Evolutionary conservation across 208 protist species (phyloP).

Genomic region (Dictyostelium gargantuum): DNA sequence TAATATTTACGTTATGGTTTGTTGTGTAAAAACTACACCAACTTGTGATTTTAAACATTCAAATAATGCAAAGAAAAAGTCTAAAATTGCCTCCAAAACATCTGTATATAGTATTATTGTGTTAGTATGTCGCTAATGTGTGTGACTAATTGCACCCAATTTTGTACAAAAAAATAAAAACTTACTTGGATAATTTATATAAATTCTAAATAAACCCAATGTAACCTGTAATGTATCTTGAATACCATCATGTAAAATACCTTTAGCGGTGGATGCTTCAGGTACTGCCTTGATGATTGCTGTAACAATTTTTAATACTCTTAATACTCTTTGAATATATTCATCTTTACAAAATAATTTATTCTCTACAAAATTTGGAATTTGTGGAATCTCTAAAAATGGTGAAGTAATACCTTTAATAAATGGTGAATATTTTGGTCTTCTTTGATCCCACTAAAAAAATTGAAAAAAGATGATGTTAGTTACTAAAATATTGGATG

Average conservation of each 20-base stretch:
- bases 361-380: constrained; percentile 12
- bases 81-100: neutral
- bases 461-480: neutral
- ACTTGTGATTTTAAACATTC: constrained; percentile 29
- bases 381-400: constrained; percentile 27
- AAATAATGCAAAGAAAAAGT: constrained; percentile 55
- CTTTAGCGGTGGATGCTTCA: neutral
- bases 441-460: constrained; percentile 39
- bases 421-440: constrained; percentile 58
- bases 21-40: constrained; percentile 22
- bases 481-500: no score
- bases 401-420: constrained; percentile 47
- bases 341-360: constrained; percentile 2
- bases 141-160: no score
- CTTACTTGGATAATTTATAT: neutral
- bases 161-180: no score
- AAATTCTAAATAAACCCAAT: neutral
- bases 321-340: constrained; percentile 11
- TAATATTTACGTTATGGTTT: constrained; percentile 24
- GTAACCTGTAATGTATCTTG: constrained; percentile 11
- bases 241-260: constrained; percentile 51
- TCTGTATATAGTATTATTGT: neutral
- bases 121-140: no score
- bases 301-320: neutral
- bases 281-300: constrained; percentile 22